Conservation (phyloP, 1,284 basidiomycete genomes). For the Thelephora terrestris region DNA sequence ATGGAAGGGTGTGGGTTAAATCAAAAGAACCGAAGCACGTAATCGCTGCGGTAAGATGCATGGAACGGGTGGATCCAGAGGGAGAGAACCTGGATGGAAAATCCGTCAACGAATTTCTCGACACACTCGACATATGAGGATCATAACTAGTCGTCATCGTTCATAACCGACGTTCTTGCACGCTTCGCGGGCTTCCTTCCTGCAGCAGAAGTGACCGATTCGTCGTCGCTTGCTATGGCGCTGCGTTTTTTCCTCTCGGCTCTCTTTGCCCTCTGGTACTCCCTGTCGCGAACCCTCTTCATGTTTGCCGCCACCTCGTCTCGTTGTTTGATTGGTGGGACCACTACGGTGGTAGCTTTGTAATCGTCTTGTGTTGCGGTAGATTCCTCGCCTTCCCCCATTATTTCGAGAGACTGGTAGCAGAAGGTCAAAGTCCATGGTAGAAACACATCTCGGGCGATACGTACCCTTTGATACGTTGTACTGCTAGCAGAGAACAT, state of each 20-base stretch:
- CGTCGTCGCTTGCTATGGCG: conserved; percentile 53
- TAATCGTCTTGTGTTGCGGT: conserved; percentile 48
- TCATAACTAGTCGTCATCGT: conserved; percentile 12
- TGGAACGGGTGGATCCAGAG: conserved; percentile 65
- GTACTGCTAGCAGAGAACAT: conserved; percentile 71
- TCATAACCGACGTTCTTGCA: conserved; percentile 48
- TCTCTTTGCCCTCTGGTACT: conserved; percentile 67
- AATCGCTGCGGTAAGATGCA: conserved; percentile 58
- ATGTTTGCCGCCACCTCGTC: conserved; percentile 59
- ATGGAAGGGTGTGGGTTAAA: conserved; percentile 75
- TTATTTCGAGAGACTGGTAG: conserved; percentile 55
- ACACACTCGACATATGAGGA: conserved; percentile 42
- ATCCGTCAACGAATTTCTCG: conserved; percentile 42
- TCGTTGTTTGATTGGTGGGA: conserved; percentile 54
- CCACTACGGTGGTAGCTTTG: conserved; percentile 62
- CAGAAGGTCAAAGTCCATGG: background rate
- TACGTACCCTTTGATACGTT: conserved; percentile 57
- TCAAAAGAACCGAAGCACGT: conserved; percentile 57
- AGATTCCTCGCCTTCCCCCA: conserved; percentile 64
- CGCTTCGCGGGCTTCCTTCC: conserved; percentile 51
- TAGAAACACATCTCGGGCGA: background rate
- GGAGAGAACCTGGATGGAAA: conserved; percentile 41
- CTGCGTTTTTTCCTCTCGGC: conserved; percentile 45
- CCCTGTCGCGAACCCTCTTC: conserved; percentile 63
- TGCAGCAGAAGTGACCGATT: conserved; percentile 39